Base-by-base conservation (phyloP, 129 eudicot genomes). In the Artemisia argyi region DNA sequence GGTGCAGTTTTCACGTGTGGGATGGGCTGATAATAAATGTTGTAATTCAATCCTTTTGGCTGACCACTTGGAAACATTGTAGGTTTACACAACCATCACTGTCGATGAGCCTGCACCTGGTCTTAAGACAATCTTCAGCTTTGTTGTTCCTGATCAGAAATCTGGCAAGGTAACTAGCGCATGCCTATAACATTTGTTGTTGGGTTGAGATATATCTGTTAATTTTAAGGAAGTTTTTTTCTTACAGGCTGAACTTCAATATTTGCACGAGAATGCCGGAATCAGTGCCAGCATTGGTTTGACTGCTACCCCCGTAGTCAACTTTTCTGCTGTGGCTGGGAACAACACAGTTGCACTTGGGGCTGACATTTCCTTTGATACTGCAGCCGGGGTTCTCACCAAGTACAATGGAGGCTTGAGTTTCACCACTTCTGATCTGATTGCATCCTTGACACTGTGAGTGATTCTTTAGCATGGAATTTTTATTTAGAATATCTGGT, bases 291-390 rank as follows among this genome's bases (percentile, higher is more conserved):
- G 97, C 85, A 82, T 94, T 72, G 97, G 97, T 18, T 72, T 94
- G 68, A 85, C 96, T 46, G 96, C 98, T 16, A 84, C 76, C 55
- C 98, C 98, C 19, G 82, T 86, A 72, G 89, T 94, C 74, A 90
- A 90, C 87, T 90, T 94, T 74, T 84, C 98, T 64, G 97, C 97
- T 28, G 98, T 94, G 66, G 85, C 82, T 42, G 98, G 98, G 39
- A 90, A 66, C 73, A 79, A 72, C 48, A 69, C 55, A 11, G 68
- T 89, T 39, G 78, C 96, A 18, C 61, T 94, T 49, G 98, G 98
- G 50, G 84, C 97, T 32, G 96, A 90, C 78, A 24, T 94, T 46
- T 77, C 98, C 10, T 94, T 94, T 24, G 97, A 94, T 77, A 90
- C 98, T 24, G 87, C 90, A 24, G 62, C 91, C 8, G 87, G 97